Percentiles rank a stretch among this genome's conserved stretches.
Conservation (phyloP, 768 basidiomycete species). For the Calvatia gigantea region DNA sequence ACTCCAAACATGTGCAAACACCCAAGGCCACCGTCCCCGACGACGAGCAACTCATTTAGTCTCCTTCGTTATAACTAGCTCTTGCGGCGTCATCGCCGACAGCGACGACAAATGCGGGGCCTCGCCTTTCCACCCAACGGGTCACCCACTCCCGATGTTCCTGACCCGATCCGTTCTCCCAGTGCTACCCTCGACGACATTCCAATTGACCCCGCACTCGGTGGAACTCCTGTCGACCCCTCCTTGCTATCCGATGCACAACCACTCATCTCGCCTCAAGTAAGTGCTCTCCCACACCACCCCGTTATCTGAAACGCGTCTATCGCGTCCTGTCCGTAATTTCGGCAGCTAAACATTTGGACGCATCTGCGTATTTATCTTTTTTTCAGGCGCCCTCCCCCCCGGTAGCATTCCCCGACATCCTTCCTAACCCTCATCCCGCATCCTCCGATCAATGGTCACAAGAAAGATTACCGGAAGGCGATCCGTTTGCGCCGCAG, state of each 20-base stretch:
- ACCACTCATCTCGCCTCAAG: conserved; percentile 17
- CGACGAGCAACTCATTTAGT: conserved; percentile 31
- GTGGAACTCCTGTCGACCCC: conserved; percentile 49
- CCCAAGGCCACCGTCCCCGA: conserved; percentile 37
- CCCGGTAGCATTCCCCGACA: background rate
- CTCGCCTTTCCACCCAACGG: conserved; percentile 52
- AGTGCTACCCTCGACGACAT: conserved; percentile 59
- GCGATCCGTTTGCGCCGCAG: conserved; percentile 79
- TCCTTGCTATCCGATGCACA: conserved; percentile 33
- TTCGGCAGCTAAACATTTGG: conserved; percentile 8
- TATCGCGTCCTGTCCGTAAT: conserved; percentile 52
- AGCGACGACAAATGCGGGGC: conserved; percentile 48
- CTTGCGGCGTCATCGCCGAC: conserved; percentile 10
- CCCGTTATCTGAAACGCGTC: conserved; percentile 44
- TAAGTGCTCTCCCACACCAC: conserved; percentile 1
- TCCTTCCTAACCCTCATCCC: background rate
- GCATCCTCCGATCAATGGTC: conserved; percentile 45
- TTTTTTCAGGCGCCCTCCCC: conserved; percentile 3
- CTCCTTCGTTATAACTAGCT: conserved; percentile 9
- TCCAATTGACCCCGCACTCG: conserved; percentile 80
- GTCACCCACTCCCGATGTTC: conserved; percentile 49
- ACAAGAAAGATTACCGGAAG: conserved; percentile 60
- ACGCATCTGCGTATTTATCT: background rate
- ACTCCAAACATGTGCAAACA: conserved; percentile 37
- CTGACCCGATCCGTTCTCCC: conserved; percentile 60